Evolutionary conservation across 2,329 filamentous ascomycete species (phyloP), one percentile per base, ranked within the genome.

Genomic region (Pseudogymnoascus sp.): DNA sequence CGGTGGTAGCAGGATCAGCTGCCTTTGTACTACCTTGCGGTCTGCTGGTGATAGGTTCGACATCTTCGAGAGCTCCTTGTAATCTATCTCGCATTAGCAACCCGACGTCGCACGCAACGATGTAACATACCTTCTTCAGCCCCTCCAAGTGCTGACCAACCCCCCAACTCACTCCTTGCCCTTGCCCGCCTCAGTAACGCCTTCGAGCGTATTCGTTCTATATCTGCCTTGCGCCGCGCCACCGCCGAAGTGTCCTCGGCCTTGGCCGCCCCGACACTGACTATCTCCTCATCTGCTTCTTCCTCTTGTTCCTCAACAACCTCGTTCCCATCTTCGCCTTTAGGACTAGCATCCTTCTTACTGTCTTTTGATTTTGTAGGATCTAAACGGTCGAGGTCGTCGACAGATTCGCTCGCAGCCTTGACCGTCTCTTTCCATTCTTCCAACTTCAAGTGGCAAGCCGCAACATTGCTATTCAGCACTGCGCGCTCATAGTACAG

Each of bases 401-500:
- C 87, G 0, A 97, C 73, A 1, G 91, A 87, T 10, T 83, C 80
- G 0, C 86, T 89, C 0, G 93, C 92, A 9, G 84, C 82, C 60
- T 87, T 87, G 47, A 92, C 82, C 9, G 91, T 90, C 31, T 90
- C 86, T 68, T 93, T 91, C 90, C 92, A 97, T 66, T 93, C 87
- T 65, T 87, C 81, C 2, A 96, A 79, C 74, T 96, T 96, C 63
- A 97, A 75, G 70, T 96, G 86, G 73, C 92, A 96, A 9, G 93
- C 93, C 1, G 93, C 84, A 68, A 97, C 88, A 78, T 97, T 97
- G 73, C 89, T 92, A 65, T 88, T 86, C 5, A 97, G 80, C 9
- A 97, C 90, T 26, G 93, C 91, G 66, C 93, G 81, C 69, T 96
- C 91, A 77, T 91, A 96, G 73, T 93, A 87, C 26, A 96, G 83